phyloP scores from a whole-genome alignment of 257 asterid species.

The Solanum piurae region DNA sequence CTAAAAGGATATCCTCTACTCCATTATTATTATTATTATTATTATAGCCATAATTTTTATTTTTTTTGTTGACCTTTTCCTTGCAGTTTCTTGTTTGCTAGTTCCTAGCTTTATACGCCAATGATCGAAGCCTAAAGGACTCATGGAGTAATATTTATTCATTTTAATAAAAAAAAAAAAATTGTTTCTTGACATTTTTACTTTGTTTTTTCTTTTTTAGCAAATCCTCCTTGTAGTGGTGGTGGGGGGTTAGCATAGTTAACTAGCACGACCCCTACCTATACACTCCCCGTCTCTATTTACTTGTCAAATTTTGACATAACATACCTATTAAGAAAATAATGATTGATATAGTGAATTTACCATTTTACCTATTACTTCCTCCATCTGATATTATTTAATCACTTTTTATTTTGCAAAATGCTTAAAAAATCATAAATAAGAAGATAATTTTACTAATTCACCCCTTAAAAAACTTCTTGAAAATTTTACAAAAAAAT shows the following conservation, averaged over 20 bases:
- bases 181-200: not conserved
- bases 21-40: not conserved
- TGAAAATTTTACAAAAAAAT: too few species aligned
- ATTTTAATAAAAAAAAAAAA: not conserved
- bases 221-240: not conserved
- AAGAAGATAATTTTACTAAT: too few species aligned
- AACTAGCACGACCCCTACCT: not conserved
- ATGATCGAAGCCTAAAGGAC: not conserved
- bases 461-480: too few species aligned
- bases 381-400: too few species aligned
- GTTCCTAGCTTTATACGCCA: not conserved
- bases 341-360: too few species aligned
- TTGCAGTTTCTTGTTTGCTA: not conserved
- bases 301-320: too few species aligned
- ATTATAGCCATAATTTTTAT: not conserved
- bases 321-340: too few species aligned
- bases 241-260: not conserved
- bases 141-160: not conserved
- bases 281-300: too few species aligned
- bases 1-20: not conserved
- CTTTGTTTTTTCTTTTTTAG: too few species aligned
- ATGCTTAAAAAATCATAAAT: too few species aligned
- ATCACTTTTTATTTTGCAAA: too few species aligned
- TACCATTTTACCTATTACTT: too few species aligned
- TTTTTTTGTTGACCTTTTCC: not conserved